These are phyloP conservation scores for Telfairia occidentalis DNA, from an alignment of 331 rosid species.

Conservation along the genomic window DNA sequence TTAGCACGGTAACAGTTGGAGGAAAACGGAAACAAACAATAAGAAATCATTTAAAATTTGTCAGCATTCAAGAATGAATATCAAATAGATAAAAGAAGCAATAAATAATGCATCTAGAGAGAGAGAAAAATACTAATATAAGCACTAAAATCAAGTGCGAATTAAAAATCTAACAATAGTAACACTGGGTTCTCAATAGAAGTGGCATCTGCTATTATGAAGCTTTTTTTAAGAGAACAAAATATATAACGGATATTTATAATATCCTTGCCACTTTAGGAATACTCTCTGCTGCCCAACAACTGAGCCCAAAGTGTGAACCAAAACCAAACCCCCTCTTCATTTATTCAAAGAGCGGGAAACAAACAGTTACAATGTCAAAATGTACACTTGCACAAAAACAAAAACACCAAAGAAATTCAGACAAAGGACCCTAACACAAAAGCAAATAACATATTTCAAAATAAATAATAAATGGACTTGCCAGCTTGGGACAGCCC, in stretches of 20 bases:
- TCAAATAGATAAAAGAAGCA: not conserved
- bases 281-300: not conserved
- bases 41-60: not conserved
- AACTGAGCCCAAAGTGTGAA: not conserved
- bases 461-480: constrained; percentile 14
- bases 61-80: not conserved
- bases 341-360: not conserved
- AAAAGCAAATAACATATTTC: not conserved
- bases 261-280: not conserved
- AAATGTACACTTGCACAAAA: not conserved
- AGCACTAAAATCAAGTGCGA: not conserved
- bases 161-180: not conserved
- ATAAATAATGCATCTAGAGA: not conserved
- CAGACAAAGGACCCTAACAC: not conserved
- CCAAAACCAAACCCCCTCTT: not conserved
- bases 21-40: not conserved
- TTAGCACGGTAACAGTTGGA: not conserved
- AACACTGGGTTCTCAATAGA: not conserved
- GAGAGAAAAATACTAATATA: not conserved
- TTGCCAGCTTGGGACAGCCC: constrained; percentile 99
- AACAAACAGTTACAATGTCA: not conserved
- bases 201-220: not conserved
- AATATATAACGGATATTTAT: not conserved
- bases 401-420: not conserved
- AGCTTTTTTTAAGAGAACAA: not conserved